phyloP scores from a whole-genome alignment of 2,329 filamentous ascomycete species.

The Fusarium bulbicola region DNA sequence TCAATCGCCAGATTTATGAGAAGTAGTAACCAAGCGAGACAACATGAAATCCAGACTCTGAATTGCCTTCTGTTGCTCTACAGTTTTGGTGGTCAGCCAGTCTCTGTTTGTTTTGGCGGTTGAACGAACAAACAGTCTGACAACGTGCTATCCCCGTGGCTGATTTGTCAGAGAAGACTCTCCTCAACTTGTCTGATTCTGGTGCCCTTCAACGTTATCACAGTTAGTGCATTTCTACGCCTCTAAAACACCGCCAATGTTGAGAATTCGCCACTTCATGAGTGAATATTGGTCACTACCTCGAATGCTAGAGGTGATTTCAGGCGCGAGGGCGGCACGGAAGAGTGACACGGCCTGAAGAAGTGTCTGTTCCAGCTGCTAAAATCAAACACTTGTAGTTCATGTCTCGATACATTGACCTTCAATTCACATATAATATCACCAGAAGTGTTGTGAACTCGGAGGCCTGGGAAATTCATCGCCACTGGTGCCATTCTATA shows the following conservation, averaged over 20 bases:
- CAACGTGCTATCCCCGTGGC: neutral
- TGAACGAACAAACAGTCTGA: neutral
- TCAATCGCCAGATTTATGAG: neutral
- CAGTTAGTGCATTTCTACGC: too few species aligned
- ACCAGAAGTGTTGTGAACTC: too few species aligned
- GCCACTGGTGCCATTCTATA: neutral
- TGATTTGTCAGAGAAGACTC: neutral
- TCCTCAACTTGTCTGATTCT: neutral
- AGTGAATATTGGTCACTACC: neutral
- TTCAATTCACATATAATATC: too few species aligned
- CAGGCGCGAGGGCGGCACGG: too few species aligned
- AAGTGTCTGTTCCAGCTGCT: neutral
- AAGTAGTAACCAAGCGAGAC: neutral
- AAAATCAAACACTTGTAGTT: neutral
- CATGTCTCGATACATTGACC: neutral
- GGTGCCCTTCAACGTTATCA: neutral
- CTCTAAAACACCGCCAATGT: neutral
- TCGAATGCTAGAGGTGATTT: too few species aligned
- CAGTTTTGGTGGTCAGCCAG: too few species aligned
- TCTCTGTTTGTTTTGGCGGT: neutral
- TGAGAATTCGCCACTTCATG: neutral
- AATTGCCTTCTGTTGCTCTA: neutral
- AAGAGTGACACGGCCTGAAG: neutral
- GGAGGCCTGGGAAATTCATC: neutral
- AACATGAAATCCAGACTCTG: neutral